phyloP scores from a whole-genome alignment of 805 yeast species.

The Candida ponderosae region DNA sequence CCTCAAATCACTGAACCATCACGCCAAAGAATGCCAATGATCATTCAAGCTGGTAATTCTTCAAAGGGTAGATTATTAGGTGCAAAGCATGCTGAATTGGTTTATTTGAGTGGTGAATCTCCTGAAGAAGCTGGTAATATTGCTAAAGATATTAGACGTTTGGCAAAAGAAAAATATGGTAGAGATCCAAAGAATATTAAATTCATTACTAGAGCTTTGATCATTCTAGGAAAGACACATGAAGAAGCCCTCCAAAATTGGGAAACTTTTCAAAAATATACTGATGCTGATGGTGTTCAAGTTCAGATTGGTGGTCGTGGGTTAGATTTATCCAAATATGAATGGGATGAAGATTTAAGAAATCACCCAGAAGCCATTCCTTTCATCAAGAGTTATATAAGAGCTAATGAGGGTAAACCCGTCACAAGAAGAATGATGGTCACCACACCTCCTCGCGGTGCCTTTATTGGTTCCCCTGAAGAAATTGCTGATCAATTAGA shows the following conservation, averaged over 20 bases:
- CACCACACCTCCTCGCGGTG: conserved; percentile 9
- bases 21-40: conserved; percentile 33
- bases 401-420: conserved; percentile 1
- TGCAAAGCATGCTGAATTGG: conserved; percentile 32
- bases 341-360: conserved; percentile 24
- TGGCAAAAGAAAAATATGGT: conserved; percentile 24
- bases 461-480: conserved; percentile 21
- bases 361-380: conserved; percentile 4
- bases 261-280: conserved; percentile 20
- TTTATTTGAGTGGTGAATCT: conserved; percentile 27
- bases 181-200: conserved; percentile 30
- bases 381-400: conserved; percentile 5
- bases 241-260: conserved; percentile 30
- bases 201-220: conserved; percentile 26
- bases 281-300: conserved; percentile 29
- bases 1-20: conserved; percentile 32
- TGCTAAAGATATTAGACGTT: conserved; percentile 22
- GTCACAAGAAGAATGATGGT: conserved; percentile 1
- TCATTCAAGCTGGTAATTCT: conserved; percentile 35
- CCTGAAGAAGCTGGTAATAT: conserved; percentile 23
- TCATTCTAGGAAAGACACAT: conserved; percentile 28
- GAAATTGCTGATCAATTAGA: conserved; percentile 30
- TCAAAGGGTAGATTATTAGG: conserved; percentile 31
- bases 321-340: conserved; percentile 25
- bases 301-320: conserved; percentile 33